Conservation (phyloP, 306 rosid genomes). For the Malus orientalis region DNA sequence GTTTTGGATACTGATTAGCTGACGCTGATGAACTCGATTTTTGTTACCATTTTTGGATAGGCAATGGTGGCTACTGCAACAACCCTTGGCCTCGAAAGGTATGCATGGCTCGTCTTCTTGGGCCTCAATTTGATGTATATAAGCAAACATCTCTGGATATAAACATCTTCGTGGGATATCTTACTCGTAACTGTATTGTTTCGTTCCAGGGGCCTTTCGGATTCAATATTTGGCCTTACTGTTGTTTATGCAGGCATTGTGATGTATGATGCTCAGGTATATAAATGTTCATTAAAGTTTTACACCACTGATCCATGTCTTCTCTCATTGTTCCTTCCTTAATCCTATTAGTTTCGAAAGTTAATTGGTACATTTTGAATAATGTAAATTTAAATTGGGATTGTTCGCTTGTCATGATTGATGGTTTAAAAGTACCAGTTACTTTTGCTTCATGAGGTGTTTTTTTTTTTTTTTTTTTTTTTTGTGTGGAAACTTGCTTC, state of each 20-base stretch:
- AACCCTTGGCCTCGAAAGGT: slow-evolving; percentile 81
- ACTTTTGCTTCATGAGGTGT: neutral
- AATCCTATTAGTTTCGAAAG: neutral
- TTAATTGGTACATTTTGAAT: neutral
- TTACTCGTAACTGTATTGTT: neutral
- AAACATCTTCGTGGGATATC: neutral
- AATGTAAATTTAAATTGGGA: neutral
- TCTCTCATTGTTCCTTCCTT: neutral
- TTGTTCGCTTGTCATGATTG: neutral
- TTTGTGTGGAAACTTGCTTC: neutral
- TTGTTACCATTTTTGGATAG: slow-evolving; percentile 40
- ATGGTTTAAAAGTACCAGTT: neutral
- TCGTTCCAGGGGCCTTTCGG: slow-evolving; percentile 67
- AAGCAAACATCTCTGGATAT: too few relatives aligned
- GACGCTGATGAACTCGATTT: slow-evolving; percentile 5
- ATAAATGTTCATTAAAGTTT: neutral
- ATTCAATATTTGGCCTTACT: slow-evolving; percentile 73
- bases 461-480: too few relatives aligned
- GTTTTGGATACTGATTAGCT: slow-evolving; percentile 18
- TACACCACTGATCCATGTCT: neutral
- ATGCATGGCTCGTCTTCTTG: slow-evolving; percentile 1
- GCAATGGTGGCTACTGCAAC: slow-evolving; percentile 81
- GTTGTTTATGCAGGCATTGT: slow-evolving; percentile 83
- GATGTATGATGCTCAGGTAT: slow-evolving; percentile 99
- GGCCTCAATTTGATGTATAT: neutral